These are phyloP conservation scores for Boletus subcaerulescens DNA, from an alignment of 768 basidiomycete species.

Conservation along the genomic window DNA sequence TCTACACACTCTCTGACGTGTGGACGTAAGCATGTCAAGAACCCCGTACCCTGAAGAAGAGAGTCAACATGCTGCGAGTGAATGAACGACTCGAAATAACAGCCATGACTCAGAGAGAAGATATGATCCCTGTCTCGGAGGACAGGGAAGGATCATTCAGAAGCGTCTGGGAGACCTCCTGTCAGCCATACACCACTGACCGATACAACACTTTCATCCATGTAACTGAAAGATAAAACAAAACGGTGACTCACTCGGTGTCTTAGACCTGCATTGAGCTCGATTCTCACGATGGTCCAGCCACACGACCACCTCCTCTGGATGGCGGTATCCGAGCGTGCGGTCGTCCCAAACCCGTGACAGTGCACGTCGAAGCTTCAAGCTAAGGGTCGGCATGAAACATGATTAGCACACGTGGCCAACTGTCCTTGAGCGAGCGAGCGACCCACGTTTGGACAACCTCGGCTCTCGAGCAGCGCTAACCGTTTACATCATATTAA, in stretches of 20 bases:
- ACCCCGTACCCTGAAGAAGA: neutral
- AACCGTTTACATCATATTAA: no score
- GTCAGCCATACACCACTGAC: neutral
- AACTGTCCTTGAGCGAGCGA: neutral
- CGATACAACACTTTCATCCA: constrained; percentile 28
- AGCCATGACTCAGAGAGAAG: constrained; percentile 33
- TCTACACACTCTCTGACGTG: no score
- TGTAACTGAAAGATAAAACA: neutral
- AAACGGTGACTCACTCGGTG: constrained; percentile 4
- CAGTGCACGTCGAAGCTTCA: no score
- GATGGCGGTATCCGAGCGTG: no score
- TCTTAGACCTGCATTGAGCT: no score
- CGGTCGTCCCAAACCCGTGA: no score
- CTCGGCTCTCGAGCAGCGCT: neutral
- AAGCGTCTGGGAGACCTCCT: constrained; percentile 27
- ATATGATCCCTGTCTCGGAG: constrained; percentile 17
- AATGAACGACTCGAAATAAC: neutral
- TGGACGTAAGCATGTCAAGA: no score
- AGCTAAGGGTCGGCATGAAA: no score
- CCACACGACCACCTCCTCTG: neutral
- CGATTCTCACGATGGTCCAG: neutral
- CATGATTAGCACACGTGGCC: no score
- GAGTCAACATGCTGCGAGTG: constrained; percentile 9
- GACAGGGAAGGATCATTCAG: constrained; percentile 26
- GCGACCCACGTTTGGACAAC: constrained; percentile 8